Conservation (phyloP, 2,329 filamentous ascomycete species). For the Colletotrichum cereale region DNA sequence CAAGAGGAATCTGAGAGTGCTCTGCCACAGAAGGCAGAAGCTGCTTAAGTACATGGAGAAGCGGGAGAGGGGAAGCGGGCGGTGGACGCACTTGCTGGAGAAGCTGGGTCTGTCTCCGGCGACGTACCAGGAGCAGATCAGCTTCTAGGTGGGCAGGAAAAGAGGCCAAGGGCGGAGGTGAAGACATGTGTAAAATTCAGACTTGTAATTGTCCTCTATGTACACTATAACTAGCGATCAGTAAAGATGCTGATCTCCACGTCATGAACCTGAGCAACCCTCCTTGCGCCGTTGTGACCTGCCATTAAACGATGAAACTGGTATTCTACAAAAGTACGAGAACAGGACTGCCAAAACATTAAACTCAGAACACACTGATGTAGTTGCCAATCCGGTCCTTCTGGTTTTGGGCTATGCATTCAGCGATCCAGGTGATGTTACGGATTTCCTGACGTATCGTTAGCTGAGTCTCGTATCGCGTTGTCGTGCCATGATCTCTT, state of each 20-base stretch:
- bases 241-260: conserved; percentile 42
- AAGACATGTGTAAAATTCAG: conserved; percentile 56
- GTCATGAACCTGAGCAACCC: conserved; percentile 41
- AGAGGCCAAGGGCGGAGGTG: conserved; percentile 24
- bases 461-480: conserved; percentile 43
- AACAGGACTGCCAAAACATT: conserved; percentile 44
- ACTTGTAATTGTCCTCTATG: conserved; percentile 59
- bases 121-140: conserved; percentile 92
- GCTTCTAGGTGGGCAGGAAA: conserved; percentile 62
- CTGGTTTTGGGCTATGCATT: conserved; percentile 99
- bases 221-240: conserved; percentile 58
- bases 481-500: conserved; percentile 50
- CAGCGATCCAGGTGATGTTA: conserved; percentile 99
- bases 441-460: conserved; percentile 87
- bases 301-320: conserved; percentile 43
- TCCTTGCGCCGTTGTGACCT: conserved; percentile 53
- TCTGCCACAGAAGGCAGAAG: conserved; percentile 92
- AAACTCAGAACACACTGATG: conserved; percentile 88
- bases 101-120: conserved; percentile 88
- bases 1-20: conserved; percentile 86
- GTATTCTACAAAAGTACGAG: conserved; percentile 58
- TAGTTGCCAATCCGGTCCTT: conserved; percentile 99
- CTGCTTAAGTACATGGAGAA: conserved; percentile 86
- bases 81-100: conserved; percentile 89
- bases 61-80: conserved; percentile 90